These are phyloP conservation scores for Monilinia polystroma DNA, from an alignment of 2,329 filamentous ascomycete genomes.

Conservation along the genomic window DNA sequence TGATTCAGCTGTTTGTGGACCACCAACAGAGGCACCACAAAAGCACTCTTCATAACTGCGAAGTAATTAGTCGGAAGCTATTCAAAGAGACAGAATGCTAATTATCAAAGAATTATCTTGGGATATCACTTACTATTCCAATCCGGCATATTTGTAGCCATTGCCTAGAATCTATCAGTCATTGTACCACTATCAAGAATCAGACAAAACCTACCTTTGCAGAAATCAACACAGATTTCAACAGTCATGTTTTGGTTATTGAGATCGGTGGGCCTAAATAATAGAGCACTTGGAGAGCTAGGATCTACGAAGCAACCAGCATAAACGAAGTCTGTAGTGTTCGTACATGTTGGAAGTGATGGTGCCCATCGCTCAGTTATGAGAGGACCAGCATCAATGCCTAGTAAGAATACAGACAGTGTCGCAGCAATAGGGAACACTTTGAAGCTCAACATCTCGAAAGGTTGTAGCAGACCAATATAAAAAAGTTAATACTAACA, in stretches of 20 bases:
- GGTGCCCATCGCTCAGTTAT: conserved; percentile 29
- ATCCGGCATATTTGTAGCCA: conserved; percentile 41
- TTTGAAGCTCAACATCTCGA: conserved; percentile 30
- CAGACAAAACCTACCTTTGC: conserved; percentile 37
- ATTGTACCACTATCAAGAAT: neutral
- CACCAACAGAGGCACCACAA: conserved; percentile 42
- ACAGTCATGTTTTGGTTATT: conserved; percentile 41
- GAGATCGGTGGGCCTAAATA: conserved; percentile 34
- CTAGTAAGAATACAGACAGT: conserved; percentile 29
- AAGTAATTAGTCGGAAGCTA: neutral
- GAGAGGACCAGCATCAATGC: conserved; percentile 28
- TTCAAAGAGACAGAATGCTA: neutral
- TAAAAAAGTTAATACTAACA: neutral
- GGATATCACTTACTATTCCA: conserved; percentile 35
- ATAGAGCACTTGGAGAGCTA: conserved; percentile 36
- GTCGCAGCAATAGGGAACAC: conserved; percentile 32
- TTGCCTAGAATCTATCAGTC: conserved; percentile 34
- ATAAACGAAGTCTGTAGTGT: conserved; percentile 41
- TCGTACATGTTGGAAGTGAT: conserved; percentile 32
- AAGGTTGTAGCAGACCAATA: neutral
- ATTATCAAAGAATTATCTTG: neutral
- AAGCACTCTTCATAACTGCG: conserved; percentile 37
- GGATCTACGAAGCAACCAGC: conserved; percentile 41
- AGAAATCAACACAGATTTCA: conserved; percentile 41
- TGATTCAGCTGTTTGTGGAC: conserved; percentile 31